phyloP scores from a whole-genome alignment of 768 basidiomycete genomes.

The Grammothele lineata region DNA sequence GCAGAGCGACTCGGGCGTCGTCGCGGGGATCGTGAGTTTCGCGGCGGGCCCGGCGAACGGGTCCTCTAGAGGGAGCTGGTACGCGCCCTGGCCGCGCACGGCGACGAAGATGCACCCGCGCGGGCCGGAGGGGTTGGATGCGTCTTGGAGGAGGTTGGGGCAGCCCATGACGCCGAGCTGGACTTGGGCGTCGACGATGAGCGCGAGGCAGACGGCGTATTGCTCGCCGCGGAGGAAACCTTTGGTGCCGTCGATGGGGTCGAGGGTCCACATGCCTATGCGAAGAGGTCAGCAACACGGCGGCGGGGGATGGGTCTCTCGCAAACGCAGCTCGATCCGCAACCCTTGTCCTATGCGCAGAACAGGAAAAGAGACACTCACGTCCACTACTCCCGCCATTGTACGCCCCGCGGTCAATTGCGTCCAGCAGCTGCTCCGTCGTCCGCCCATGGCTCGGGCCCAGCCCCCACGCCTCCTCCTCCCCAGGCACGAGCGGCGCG shows the following conservation, averaged over 20 bases:
- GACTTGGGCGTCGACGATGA: conserved; percentile 47
- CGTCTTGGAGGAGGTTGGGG: conserved; percentile 77
- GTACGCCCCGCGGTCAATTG: conserved; percentile 81
- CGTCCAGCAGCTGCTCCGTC: conserved; percentile 62
- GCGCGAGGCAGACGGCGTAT: conserved; percentile 57
- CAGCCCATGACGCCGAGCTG: conserved; percentile 58
- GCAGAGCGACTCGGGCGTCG: conserved; percentile 45
- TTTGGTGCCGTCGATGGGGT: conserved; percentile 56
- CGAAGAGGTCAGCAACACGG: neutral
- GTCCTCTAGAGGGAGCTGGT: conserved; percentile 59
- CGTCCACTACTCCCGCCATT: conserved; percentile 70
- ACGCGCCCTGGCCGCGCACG: conserved; percentile 80
- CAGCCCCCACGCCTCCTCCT: conserved; percentile 67
- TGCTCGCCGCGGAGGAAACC: conserved; percentile 60
- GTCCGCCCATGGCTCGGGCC: conserved; percentile 54
- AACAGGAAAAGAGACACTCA: conserved; percentile 35
- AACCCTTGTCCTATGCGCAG: too few relatives aligned
- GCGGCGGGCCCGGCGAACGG: conserved; percentile 40
- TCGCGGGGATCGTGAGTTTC: conserved; percentile 49
- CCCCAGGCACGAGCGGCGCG: conserved; percentile 48
- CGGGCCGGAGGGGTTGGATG: conserved; percentile 46
- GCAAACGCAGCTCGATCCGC: too few relatives aligned
- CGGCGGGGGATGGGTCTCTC: too few relatives aligned
- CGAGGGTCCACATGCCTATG: conserved; percentile 39
- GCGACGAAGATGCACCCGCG: conserved; percentile 85